Conservation (phyloP, 1,139 yeast species). For the Lodderomyces beijingensis region DNA sequence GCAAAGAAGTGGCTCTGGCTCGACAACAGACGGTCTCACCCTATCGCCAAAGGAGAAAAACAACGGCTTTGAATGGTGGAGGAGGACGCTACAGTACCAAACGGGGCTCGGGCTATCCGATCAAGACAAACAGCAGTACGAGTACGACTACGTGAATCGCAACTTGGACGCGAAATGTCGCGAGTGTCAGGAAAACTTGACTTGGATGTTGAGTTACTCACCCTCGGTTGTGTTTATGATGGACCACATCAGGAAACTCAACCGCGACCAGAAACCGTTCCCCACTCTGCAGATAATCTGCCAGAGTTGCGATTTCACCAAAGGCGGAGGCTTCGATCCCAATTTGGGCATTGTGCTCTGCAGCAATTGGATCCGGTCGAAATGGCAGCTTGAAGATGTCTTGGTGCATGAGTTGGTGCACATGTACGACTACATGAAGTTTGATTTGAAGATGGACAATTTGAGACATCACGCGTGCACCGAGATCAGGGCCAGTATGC, state of each 20-base stretch:
- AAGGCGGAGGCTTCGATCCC: conserved; percentile 94
- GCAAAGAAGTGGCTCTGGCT: too few species aligned
- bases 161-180: conserved; percentile 52
- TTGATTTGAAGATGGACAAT: conserved; percentile 78
- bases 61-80: conserved; percentile 76
- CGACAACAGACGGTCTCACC: too few species aligned
- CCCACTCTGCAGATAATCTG: conserved; percentile 57
- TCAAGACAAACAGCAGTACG: conserved; percentile 54
- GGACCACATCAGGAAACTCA: conserved; percentile 72
- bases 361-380: conserved; percentile 73
- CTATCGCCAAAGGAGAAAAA: conserved; percentile 23
- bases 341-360: conserved; percentile 82
- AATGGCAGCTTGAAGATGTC: conserved; percentile 86
- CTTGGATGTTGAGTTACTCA: conserved; percentile 74
- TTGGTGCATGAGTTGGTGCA: conserved; percentile 91
- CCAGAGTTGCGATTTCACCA: conserved; percentile 78
- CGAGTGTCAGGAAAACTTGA: conserved; percentile 66
- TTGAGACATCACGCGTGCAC: conserved; percentile 95
- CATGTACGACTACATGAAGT: conserved; percentile 86
- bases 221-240: conserved; percentile 89
- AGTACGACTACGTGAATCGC: conserved; percentile 49
- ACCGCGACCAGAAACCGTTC: conserved; percentile 37
- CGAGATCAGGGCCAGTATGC: conserved; percentile 87
- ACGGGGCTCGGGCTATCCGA: conserved; percentile 65
- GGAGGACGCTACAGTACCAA: conserved; percentile 64